These are phyloP conservation scores for Camellia granthamiana DNA, from an alignment of 148 eudicot species.

Conservation along the genomic window DNA sequence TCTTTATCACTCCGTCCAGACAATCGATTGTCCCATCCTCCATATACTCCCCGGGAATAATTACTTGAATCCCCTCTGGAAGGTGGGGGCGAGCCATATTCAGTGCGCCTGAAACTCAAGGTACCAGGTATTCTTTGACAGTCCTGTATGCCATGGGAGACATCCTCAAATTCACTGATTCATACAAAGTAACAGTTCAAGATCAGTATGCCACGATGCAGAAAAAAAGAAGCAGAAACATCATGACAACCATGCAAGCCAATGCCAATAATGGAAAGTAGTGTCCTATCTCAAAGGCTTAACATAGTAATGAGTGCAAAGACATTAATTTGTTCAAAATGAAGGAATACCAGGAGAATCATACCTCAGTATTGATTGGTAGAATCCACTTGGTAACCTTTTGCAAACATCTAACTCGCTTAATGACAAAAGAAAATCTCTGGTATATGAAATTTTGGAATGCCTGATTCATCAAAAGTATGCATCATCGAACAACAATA, in stretches of 20 bases:
- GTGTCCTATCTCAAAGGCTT: background rate
- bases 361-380: conserved; percentile 70
- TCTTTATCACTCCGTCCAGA: conserved; percentile 73
- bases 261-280: background rate
- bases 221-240: background rate
- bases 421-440: conserved; percentile 74
- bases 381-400: conserved; percentile 70
- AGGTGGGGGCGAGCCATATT: conserved; percentile 71
- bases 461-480: conserved; percentile 45
- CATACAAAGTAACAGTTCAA: background rate
- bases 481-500: background rate
- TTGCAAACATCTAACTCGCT: conserved; percentile 73
- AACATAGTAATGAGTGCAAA: background rate
- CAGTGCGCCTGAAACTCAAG: conserved; percentile 60
- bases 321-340: too few relatives aligned
- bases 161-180: conserved; percentile 62
- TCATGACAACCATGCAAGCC: background rate
- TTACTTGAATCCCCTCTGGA: conserved; percentile 58
- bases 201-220: background rate
- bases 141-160: conserved; percentile 37
- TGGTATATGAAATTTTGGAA: conserved; percentile 48
- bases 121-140: conserved; percentile 47
- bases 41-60: conserved; percentile 49
- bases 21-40: conserved; percentile 81
- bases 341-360: conserved; percentile 2